Evolutionary conservation across 139 green algal species (phyloP).

Genomic region (Coelastrella sp.): DNA sequence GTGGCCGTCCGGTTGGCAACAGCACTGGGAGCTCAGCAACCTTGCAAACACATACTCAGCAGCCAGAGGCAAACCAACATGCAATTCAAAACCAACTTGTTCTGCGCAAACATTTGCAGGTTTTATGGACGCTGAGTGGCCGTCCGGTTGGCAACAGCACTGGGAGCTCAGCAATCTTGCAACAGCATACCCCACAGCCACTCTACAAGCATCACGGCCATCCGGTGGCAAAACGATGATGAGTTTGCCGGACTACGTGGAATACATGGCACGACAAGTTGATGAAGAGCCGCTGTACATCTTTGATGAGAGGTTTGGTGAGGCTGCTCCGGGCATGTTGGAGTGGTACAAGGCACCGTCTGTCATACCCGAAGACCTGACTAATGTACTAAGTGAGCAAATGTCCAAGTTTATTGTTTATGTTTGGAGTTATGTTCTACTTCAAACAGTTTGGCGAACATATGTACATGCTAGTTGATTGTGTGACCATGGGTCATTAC

Average conservation of each 20-base stretch:
- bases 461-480: too few species aligned
- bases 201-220: not conserved
- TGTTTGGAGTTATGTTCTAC: too few species aligned
- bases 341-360: not conserved
- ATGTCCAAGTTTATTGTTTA: too few species aligned
- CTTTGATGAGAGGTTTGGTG: constrained; percentile 38
- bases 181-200: not conserved
- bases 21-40: not conserved
- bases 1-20: constrained; percentile 19
- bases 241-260: not conserved
- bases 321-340: not conserved
- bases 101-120: not conserved
- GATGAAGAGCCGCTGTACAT: constrained; percentile 44
- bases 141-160: constrained; percentile 22
- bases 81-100: too few species aligned
- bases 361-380: not conserved
- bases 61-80: too few species aligned
- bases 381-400: not conserved
- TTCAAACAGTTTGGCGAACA: too few species aligned
- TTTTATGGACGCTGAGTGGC: constrained; percentile 16
- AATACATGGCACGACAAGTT: not conserved
- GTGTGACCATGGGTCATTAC: too few species aligned
- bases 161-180: constrained; percentile 13
- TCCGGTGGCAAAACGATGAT: constrained; percentile 9
- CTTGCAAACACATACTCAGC: too few species aligned